Conservation (phyloP, 305 asterid genomes). For the Ilex paraguariensis region DNA sequence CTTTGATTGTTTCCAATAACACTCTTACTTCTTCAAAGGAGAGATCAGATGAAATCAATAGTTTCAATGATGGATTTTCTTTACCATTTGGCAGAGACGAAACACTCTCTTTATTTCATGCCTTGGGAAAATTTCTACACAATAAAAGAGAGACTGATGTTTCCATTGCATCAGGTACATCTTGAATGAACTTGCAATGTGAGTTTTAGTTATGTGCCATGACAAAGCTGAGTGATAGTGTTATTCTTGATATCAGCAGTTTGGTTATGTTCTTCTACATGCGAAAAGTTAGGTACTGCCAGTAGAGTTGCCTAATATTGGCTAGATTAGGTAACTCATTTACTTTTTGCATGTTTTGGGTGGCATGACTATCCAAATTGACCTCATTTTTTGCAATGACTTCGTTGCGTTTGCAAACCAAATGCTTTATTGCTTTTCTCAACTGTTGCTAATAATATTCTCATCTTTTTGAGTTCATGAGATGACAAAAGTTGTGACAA, state of each 20-base stretch:
- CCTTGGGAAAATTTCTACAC: conserved; percentile 93
- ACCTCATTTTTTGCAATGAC: too few species aligned
- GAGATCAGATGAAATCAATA: conserved; percentile 21
- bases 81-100: conserved; percentile 88
- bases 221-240: not conserved
- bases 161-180: conserved; percentile 50
- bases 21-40: conserved; percentile 23
- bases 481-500: too few species aligned
- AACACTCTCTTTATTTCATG: conserved; percentile 78
- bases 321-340: too few species aligned
- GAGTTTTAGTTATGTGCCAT: not conserved
- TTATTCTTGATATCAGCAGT: not conserved
- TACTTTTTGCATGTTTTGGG: too few species aligned
- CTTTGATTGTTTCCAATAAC: conserved; percentile 28
- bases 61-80: conserved; percentile 30
- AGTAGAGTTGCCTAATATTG: conserved; percentile 4
- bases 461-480: too few species aligned
- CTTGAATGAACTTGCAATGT: conserved; percentile 1
- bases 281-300: conserved; percentile 19
- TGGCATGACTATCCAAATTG: too few species aligned
- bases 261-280: too few species aligned
- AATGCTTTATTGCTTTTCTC: too few species aligned
- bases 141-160: conserved; percentile 72
- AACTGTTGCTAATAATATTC: too few species aligned
- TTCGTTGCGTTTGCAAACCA: too few species aligned